Percentiles rank a stretch among this genome's conserved stretches.
Evolutionary conservation across 805 yeast species (phyloP).

Genomic region (Cephaloascus albidus): DNA sequence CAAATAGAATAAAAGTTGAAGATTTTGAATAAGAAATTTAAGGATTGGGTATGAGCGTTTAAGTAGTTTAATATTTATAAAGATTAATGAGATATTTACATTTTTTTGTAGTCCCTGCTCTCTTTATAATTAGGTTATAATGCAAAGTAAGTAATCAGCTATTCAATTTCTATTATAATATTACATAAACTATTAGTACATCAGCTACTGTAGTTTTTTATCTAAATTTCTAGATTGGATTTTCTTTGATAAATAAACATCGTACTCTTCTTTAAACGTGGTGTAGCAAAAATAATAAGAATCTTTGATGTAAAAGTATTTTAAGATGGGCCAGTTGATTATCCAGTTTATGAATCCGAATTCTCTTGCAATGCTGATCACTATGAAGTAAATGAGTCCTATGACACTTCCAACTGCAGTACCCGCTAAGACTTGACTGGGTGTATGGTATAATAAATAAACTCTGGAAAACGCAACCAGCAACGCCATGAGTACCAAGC

Average conservation of each 20-base stretch:
- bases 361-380: slow-evolving; percentile 48
- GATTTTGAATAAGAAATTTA: background rate
- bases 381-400: slow-evolving; percentile 50
- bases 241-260: slow-evolving; percentile 17
- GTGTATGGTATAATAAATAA: slow-evolving; percentile 69
- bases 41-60: too few species aligned
- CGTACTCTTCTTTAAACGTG: slow-evolving; percentile 37
- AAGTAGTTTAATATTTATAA: too few species aligned
- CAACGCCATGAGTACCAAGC: slow-evolving; percentile 16
- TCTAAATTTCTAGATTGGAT: too few species aligned
- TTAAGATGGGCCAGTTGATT: slow-evolving; percentile 46
- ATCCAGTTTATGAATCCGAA: slow-evolving; percentile 62
- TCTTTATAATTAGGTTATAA: too few species aligned
- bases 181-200: too few species aligned
- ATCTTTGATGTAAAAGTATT: slow-evolving; percentile 48
- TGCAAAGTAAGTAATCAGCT: too few species aligned
- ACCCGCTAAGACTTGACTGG: slow-evolving; percentile 70
- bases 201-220: too few species aligned
- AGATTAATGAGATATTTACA: too few species aligned
- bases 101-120: too few species aligned
- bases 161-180: too few species aligned
- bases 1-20: slow-evolving; percentile 37
- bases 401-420: slow-evolving; percentile 47
- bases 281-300: slow-evolving; percentile 40
- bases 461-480: slow-evolving; percentile 64